Conservation (phyloP, 2,329 filamentous ascomycete species). For the Penicillium rolfsii region DNA sequence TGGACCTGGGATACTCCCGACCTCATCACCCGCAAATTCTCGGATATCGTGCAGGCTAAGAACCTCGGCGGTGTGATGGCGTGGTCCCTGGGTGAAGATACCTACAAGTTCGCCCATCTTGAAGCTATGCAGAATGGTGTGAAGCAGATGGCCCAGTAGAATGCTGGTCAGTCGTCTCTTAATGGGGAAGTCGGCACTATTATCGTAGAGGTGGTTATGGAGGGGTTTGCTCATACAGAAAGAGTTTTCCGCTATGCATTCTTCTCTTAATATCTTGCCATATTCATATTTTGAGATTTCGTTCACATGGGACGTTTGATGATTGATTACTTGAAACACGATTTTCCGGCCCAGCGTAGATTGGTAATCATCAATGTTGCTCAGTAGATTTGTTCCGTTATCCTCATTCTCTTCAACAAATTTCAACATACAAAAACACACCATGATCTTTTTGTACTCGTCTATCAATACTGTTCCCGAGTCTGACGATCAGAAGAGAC, state of each 20-base stretch:
- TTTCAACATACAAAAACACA: neutral
- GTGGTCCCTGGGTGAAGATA: conserved; percentile 74
- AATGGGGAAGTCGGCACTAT: neutral
- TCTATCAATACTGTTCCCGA: neutral
- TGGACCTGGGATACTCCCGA: conserved; percentile 73
- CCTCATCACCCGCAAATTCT: conserved; percentile 65
- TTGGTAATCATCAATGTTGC: too few species aligned
- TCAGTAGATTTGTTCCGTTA: too few species aligned
- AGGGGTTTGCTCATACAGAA: too few species aligned
- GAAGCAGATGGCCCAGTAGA: conserved; percentile 6
- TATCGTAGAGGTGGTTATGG: too few species aligned
- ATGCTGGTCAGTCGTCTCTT: neutral
- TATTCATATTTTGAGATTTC: neutral
- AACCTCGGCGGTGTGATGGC: conserved; percentile 72
- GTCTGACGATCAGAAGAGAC: neutral
- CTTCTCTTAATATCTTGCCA: neutral
- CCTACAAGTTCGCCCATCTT: conserved; percentile 49
- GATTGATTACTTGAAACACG: neutral
- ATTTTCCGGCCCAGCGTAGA: too few species aligned
- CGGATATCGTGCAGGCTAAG: conserved; percentile 59
- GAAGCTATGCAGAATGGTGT: conserved; percentile 46
- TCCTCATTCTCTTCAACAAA: neutral
- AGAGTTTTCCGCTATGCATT: too few species aligned
- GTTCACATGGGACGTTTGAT: too few species aligned
- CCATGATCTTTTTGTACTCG: neutral